Evolutionary conservation across 805 yeast genomes (phyloP), one percentile per base, ranked within the genome.

Genomic region (Cyberlindnera xishuangbannaensis): DNA sequence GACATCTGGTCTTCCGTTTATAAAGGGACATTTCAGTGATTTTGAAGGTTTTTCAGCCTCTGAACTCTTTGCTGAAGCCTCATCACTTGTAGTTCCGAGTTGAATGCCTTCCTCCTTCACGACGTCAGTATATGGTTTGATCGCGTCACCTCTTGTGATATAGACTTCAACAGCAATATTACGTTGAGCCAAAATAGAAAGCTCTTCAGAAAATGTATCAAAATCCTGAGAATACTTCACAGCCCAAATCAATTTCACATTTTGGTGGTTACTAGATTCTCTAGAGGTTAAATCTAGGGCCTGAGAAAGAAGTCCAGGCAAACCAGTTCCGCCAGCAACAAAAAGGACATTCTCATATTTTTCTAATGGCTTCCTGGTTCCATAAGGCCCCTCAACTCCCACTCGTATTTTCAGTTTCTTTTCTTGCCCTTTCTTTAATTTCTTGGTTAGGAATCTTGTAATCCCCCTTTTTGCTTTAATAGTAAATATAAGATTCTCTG

Each of bases 351-450:
- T 58, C 33, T 56, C 59, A 53, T 57, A 65, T 27, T 55, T 55
- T 31, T 56, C 50, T 36, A 61, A 58, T 18, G 69, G 68, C 3
- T 62, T 48, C 12, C 50, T 48, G 15, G 56, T 53, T 1, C 84
- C 84, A 45, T 78, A 78, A 4, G 83, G 79, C 0, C 85, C 85
- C 48, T 78, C 85, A 10, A 76, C 50, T 18, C 66, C 58, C 13
- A 73, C 64, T 43, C 59, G 60, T 50, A 35, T 40, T 53, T 31
- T 50, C 19, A 30, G 50, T 36, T 40, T 60, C 19, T 44, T 63
- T 22, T 33, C 35, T 4, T 49, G 61, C 36, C 37, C 46, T 17
- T 43, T 52, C 15, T 45, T 20, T 11, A 67, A 41, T 30, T 55
- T 53, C 15, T 51, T 48, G 24, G 61, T 55, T 18, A 72, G 47